Evolutionary conservation across 1,139 yeast species (phyloP).

Genomic region (Nadsonia commutata): DNA sequence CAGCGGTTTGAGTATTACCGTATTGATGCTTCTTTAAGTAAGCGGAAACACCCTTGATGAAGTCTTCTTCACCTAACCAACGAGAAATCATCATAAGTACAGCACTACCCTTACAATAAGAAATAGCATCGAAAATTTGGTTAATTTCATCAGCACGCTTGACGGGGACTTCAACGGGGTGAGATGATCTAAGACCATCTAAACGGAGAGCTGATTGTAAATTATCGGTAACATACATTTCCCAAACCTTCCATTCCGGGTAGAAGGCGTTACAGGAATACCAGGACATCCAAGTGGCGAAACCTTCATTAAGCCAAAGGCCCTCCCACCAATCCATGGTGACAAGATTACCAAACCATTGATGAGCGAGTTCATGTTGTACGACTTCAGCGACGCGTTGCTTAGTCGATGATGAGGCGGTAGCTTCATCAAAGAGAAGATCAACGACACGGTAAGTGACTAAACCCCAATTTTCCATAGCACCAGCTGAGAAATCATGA

Average conservation of each 20-base stretch:
- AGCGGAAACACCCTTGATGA: conserved; percentile 62
- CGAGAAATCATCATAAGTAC: conserved; percentile 64
- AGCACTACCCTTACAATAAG: conserved; percentile 73
- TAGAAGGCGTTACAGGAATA: conserved; percentile 58
- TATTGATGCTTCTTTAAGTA: conserved; percentile 60
- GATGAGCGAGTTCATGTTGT: conserved; percentile 84
- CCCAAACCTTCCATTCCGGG: conserved; percentile 85
- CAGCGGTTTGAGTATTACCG: conserved; percentile 65
- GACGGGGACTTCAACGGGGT: conserved; percentile 80
- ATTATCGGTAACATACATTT: conserved; percentile 51
- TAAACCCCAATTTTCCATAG: conserved; percentile 89
- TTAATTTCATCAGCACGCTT: conserved; percentile 68
- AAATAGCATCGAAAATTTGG: conserved; percentile 77
- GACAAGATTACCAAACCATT: conserved; percentile 86
- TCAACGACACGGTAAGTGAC: conserved; percentile 75
- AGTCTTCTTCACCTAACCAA: conserved; percentile 59
- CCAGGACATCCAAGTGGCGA: conserved; percentile 87
- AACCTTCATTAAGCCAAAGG: conserved; percentile 82
- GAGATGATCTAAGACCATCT: conserved; percentile 68
- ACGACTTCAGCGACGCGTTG: conserved; percentile 78
- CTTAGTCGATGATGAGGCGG: conserved; percentile 53
- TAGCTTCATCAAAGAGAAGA: conserved; percentile 48
- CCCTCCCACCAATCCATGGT: conserved; percentile 97
- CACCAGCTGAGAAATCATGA: conserved; percentile 74
- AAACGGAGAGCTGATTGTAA: conserved; percentile 56